Conservation (phyloP, 2,329 filamentous ascomycete genomes). For the Botrytis sinoallii region DNA sequence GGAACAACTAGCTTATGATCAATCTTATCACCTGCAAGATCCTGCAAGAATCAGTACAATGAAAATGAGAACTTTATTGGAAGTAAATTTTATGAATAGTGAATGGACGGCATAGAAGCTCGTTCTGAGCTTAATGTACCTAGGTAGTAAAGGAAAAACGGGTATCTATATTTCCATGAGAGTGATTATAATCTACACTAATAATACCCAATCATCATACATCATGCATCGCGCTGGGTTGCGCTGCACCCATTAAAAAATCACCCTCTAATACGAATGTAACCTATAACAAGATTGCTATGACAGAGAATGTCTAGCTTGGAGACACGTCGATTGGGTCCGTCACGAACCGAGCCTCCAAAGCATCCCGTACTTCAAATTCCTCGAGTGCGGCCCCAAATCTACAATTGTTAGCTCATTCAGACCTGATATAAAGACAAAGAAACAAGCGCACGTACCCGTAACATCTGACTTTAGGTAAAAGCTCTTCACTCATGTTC, state of each 20-base stretch:
- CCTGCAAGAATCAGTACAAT: not conserved
- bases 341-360: conserved; percentile 28
- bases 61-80: not conserved
- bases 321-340: not conserved
- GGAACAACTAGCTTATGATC: not conserved
- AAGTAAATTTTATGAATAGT: not conserved
- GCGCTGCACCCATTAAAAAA: not conserved
- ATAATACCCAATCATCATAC: not conserved
- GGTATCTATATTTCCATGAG: not conserved
- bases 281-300: not conserved
- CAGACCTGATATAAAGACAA: not conserved
- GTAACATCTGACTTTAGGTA: conserved; percentile 84
- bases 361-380: conserved; percentile 50
- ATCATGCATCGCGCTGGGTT: not conserved
- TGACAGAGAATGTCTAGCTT: not conserved
- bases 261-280: too few species aligned
- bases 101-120: not conserved
- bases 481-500: conserved; percentile 68
- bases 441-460: conserved; percentile 61
- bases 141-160: not conserved
- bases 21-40: not conserved
- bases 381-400: conserved; percentile 70
- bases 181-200: not conserved
- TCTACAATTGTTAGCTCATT: conserved; percentile 39
- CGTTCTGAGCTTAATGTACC: not conserved